phyloP scores from a whole-genome alignment of 108 stramenopile species.

The Nannochloropsis granulata region DNA sequence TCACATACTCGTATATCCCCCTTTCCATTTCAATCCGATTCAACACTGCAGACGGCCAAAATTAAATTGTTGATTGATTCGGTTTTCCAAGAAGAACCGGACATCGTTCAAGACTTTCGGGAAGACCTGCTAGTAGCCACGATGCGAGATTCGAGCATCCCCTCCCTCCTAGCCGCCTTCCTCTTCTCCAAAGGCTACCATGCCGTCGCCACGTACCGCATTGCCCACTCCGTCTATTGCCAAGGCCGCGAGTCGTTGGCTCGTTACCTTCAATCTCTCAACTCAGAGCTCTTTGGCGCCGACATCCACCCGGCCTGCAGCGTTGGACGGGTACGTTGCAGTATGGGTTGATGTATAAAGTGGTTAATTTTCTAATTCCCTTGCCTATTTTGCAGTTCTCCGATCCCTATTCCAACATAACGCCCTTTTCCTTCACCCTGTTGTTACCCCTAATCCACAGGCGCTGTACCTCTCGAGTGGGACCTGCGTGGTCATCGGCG shows the following conservation, averaged over 20 bases:
- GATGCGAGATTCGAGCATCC: constrained; percentile 4
- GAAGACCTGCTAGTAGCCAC: constrained; percentile 18
- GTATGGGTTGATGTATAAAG: not conserved
- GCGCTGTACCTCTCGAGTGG: constrained; percentile 8
- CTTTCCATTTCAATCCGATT: not conserved
- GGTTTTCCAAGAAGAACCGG: constrained; percentile 16
- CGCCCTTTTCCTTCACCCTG: not conserved
- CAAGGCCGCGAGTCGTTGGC: constrained; percentile 33
- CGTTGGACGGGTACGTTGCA: constrained; percentile 44
- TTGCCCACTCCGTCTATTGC: constrained; percentile 24
- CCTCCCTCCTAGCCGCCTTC: constrained; percentile 18
- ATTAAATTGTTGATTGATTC: constrained; percentile 8
- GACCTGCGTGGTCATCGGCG: constrained; percentile 68
- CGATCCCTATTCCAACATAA: not conserved
- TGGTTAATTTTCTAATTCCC: not conserved
- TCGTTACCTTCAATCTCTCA: constrained; percentile 58
- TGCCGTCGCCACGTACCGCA: constrained; percentile 29
- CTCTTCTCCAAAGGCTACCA: constrained; percentile 35
- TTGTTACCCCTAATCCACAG: not conserved
- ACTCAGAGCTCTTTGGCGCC: constrained; percentile 56
- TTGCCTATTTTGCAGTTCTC: not conserved
- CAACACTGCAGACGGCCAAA: not conserved
- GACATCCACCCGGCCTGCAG: constrained; percentile 78
- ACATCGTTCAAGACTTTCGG: not conserved
- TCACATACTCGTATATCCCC: no score